Evolutionary conservation across 2,329 filamentous ascomycete species (phyloP), one percentile per base, ranked within the genome.

Genomic region (Uncinocarpus reesii): DNA sequence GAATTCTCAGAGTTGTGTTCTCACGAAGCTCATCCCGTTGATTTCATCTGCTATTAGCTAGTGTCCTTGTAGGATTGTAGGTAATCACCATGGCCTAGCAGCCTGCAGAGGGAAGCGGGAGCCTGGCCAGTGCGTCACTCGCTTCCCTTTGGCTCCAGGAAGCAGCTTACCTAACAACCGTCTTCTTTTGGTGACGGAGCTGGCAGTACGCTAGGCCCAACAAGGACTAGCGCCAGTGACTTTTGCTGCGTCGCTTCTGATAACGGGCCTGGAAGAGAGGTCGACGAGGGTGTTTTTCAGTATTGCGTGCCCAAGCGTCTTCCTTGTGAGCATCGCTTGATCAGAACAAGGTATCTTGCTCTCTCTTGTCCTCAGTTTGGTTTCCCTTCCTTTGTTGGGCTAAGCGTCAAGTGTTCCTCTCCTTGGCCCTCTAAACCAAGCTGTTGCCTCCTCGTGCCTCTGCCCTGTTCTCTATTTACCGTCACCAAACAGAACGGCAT

Each of bases 301-400:
- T 26, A 7, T 18, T 18, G 13, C 41, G 11, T 37, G 15, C 21
- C 31, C 21, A 42, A n/a, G 38, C 38, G 26, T 43, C 31, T 43
- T 37, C 29, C 34, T 37, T 34, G 34, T 40, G 28, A 24, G 41
- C 16, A 18, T 34, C 23, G 18, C 20, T 41, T 45, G 26, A 23
- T 8, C n/a, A 32, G 20, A 49, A 45, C 47, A 44, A 44, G 34
- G 32, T 49, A 38, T 18, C 26, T 49, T 23, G 32, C 24, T 45
- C 16, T 34, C 42, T 24, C 21, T 37, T 5, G 28, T 36, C 24
- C 15, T 37, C 35, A 21, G 15, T 28, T 21, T 41, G 20, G 11
- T 24, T 35, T 47, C 11, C n/a, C 34, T 18, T 24, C 23, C 26
- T 46, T 45, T 50, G 43, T 42, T 34, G 11, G 8, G 31, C 28